Evolutionary conservation across 805 yeast species (phyloP).

Genomic region (Candida berthetii): DNA sequence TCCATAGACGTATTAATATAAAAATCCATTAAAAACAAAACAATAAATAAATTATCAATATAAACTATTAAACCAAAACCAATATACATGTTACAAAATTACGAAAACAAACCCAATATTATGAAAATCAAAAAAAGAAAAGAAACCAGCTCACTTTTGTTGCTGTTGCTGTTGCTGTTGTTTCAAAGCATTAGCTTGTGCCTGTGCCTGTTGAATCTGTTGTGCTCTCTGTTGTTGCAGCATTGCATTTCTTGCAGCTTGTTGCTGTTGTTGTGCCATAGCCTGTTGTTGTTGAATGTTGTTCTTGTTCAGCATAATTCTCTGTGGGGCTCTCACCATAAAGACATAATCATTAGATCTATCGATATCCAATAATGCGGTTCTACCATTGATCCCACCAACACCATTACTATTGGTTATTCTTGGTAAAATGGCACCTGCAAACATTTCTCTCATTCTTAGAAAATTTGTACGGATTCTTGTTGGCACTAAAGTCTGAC

Average conservation of each 20-base stretch:
- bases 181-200: neutral
- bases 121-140: too few species aligned
- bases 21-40: too few species aligned
- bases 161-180: neutral
- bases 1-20: too few species aligned
- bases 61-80: too few species aligned
- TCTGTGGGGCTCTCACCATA: conserved; percentile 45
- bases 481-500: conserved; percentile 64
- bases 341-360: conserved; percentile 59
- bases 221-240: neutral
- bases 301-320: conserved; percentile 19
- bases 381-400: conserved; percentile 77
- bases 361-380: conserved; percentile 70
- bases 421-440: conserved; percentile 71
- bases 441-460: conserved; percentile 91
- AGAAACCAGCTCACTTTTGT: neutral
- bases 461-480: conserved; percentile 67
- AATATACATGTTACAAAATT: too few species aligned
- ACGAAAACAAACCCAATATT: too few species aligned
- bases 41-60: too few species aligned
- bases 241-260: neutral
- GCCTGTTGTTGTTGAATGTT: conserved; percentile 9
- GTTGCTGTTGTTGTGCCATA: neutral
- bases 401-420: conserved; percentile 49
- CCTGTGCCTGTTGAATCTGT: neutral